These are phyloP conservation scores for Aspergillus spinulosporus DNA, from an alignment of 2,329 filamentous ascomycete genomes.

Conservation along the genomic window DNA sequence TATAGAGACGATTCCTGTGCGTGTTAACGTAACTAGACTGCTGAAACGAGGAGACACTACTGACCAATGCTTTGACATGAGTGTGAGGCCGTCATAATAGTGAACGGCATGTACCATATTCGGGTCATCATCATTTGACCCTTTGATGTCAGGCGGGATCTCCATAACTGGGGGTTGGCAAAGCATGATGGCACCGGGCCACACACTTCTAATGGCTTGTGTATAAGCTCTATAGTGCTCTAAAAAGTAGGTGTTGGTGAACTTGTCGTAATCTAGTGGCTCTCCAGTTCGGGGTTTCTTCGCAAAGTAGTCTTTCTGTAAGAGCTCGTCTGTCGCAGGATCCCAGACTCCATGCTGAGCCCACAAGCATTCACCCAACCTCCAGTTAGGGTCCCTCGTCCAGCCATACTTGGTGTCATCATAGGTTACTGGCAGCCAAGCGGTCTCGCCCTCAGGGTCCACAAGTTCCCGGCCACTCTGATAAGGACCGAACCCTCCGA, in stretches of 20 bases:
- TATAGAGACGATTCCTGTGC: constrained; percentile 81
- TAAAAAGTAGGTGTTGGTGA: constrained; percentile 91
- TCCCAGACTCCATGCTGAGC: constrained; percentile 98
- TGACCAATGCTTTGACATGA: constrained; percentile 95
- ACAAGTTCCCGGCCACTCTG: constrained; percentile 80
- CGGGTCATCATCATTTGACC: constrained; percentile 81
- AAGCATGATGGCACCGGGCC: constrained; percentile 80
- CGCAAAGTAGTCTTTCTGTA: constrained; percentile 85
- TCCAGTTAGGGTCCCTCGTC: constrained; percentile 85
- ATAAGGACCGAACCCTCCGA: constrained; percentile 88
- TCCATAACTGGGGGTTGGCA: constrained; percentile 92
- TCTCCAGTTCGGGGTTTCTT: constrained; percentile 74
- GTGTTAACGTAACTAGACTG: constrained; percentile 15
- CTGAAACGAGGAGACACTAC: constrained; percentile 9
- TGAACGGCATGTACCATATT: constrained; percentile 92
- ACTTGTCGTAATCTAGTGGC: constrained; percentile 75
- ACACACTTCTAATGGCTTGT: constrained; percentile 71
- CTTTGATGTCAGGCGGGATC: constrained; percentile 84
- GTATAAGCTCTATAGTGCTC: constrained; percentile 76
- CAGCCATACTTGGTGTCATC: constrained; percentile 88
- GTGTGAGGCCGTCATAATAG: constrained; percentile 93
- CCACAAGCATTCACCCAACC: constrained; percentile 92
- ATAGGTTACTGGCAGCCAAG: constrained; percentile 80
- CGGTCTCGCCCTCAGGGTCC: constrained; percentile 80
- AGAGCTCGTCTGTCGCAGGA: constrained; percentile 69